A percentile compares a stretch with the other conserved stretches of the same genome.
Conservation (phyloP, 2,329 filamentous ascomycete species). For the Monosporascus ibericus region DNA sequence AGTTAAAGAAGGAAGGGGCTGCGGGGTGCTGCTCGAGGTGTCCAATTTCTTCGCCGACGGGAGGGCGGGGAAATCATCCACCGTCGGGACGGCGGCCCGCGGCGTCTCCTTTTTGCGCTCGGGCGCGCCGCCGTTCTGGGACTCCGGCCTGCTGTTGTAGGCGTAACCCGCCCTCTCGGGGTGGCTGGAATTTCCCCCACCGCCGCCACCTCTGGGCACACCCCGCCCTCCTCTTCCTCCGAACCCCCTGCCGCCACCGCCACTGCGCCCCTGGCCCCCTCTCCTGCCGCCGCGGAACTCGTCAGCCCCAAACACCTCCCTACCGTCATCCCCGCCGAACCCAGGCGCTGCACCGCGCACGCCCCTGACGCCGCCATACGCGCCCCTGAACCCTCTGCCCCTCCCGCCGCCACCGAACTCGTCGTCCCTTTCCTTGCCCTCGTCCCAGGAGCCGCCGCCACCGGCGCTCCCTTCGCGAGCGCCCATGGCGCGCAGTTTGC, state of each 20-base stretch:
- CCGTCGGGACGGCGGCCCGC: constrained; percentile 25
- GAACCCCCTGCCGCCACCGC: constrained; percentile 23
- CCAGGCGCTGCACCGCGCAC: constrained; percentile 31
- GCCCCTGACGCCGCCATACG: constrained; percentile 34
- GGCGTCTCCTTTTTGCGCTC: constrained; percentile 13
- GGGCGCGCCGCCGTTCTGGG: constrained; percentile 10
- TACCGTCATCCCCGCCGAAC: constrained; percentile 22
- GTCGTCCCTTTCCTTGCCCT: constrained; percentile 43
- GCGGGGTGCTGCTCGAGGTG: constrained; percentile 9
- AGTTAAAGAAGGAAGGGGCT: neutral
- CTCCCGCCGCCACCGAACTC: constrained; percentile 17
- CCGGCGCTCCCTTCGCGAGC: constrained; percentile 37
- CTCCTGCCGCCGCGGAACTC: constrained; percentile 19
- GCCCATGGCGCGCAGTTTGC: constrained; percentile 54
- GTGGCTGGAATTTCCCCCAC: constrained; percentile 20
- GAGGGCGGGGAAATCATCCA: constrained; percentile 36
- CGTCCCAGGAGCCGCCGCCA: constrained; percentile 52
- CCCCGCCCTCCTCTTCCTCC: constrained; percentile 16
- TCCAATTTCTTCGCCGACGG: constrained; percentile 25
- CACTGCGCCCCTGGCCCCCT: constrained; percentile 25
- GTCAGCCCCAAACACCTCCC: constrained; percentile 21
- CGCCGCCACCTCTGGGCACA: constrained; percentile 24
- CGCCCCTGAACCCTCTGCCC: constrained; percentile 37
- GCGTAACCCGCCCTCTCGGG: constrained; percentile 12
- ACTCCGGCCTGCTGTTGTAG: constrained; percentile 1